Percentiles rank a stretch among this genome's conserved stretches.
Evolutionary conservation across 352 stramenopile species (phyloP).

Genomic region (Aphanomyces invadans): DNA sequence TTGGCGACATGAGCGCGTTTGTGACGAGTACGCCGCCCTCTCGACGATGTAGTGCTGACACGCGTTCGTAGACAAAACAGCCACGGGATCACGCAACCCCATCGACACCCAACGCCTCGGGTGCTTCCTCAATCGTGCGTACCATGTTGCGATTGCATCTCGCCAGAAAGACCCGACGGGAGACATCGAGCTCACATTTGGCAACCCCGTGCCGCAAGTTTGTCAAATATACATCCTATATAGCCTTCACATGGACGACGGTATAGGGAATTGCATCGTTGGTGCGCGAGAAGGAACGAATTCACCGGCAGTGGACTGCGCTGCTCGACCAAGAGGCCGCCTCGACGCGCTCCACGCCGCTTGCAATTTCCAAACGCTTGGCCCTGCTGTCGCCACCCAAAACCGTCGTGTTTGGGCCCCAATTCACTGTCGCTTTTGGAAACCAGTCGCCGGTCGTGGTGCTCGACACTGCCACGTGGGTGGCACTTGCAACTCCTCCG

Average conservation of each 20-base stretch:
- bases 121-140: constrained; percentile 8
- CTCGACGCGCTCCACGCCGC: neutral
- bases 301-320: neutral
- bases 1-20: constrained; percentile 1
- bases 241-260: too few relatives aligned
- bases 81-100: neutral
- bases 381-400: neutral
- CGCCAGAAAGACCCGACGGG: neutral
- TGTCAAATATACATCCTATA: neutral
- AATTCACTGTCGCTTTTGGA: neutral
- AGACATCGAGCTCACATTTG: constrained; percentile 18
- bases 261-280: neutral
- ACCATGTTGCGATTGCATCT: neutral
- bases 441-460: neutral
- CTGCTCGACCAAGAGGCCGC: neutral
- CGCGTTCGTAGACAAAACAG: neutral
- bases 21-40: neutral
- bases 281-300: neutral
- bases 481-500: neutral
- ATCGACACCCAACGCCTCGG: constrained; percentile 19
- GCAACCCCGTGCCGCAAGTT: constrained; percentile 9
- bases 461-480: neutral
- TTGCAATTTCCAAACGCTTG: too few relatives aligned
- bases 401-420: neutral
- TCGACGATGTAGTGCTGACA: neutral